Evolutionary conservation across 2,329 filamentous ascomycete species (phyloP), one percentile per base, ranked within the genome.

Genomic region (Phaeomoniella chlamydospora): DNA sequence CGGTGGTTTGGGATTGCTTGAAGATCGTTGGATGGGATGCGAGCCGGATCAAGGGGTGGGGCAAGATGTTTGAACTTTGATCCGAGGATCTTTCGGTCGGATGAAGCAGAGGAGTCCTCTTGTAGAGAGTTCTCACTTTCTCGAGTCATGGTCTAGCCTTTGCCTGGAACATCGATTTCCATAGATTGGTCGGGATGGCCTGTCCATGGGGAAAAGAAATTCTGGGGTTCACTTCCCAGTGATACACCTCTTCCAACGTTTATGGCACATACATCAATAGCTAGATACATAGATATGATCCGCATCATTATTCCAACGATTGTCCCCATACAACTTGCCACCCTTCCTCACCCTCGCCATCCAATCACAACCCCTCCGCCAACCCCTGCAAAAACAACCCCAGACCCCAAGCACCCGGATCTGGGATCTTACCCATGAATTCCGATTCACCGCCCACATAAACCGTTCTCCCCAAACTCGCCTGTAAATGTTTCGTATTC

Each of bases 401-500:
- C 45, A 96, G 75, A n/a, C 90, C 90, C 40, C 73, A 68, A 4
- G 78, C 78, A 17, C 78, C 77, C 2, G 80, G 80, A 59, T 85
- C 80, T 13, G 80, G 78, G 13, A 85, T 70, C 48, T 82, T 60
- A 74, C 75, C 61, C 69, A 87, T 12, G 80, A 80, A 52, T 65
- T 71, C 42, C 3, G 51, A 49, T 45, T 64, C 59, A 30, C 80
- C 80, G 42, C 81, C 84, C 35, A 93, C 74, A 54, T 92, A 92
- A 9, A 90, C 84, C 2, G 80, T 74, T 39, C 85, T 65, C 5
- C 90, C 90, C 29, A 98, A 64, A 47, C 79, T 90, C 30, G 90
- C 84, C 55, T 80, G 75, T 87, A 98, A 94, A 15, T 80, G 81
- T 64, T 87, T 93, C 14, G 90, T 96, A 18, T 73, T 73, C 44